Evolutionary conservation across 345 rosid species (phyloP), one percentile per base, ranked within the genome.

Genomic region (Lepidium africanum): DNA sequence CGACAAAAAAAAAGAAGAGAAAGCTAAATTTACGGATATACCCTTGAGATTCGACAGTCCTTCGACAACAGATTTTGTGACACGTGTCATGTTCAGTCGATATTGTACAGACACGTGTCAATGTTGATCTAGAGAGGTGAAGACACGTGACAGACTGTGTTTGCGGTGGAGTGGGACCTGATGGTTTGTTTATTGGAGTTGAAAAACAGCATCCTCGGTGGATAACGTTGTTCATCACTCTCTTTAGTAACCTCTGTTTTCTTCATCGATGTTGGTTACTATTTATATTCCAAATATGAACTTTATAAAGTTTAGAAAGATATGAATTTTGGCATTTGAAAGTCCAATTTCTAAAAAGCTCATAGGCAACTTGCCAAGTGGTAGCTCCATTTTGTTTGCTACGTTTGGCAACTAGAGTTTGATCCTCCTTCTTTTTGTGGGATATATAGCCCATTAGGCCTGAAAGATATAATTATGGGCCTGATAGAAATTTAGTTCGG

Each of bases 141-240:
- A 7, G 69, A 67, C 74, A 74, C 74, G 60, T 74, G 49, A 39
- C 61, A 53, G 57, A 16, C 74, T 68, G 74, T 67, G n/a, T 51
- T 12, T 10, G 39, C 65, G 74, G 74, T 75, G 65, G 78, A 55
- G 70, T 68, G 70, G 59, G 73, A 33, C 78, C 63, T 51, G 10
- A 12, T 10, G 5, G 51, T 59, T 60, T 21, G 23, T 21, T n/a
- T 10, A 51, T 25, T 65, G 2, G 16, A n/a, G 54, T 41, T 1
- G 62, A 58, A 58, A 39, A 64, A 38, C 65, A 64, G 38, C 5
- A 17, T 17, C 27, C 3, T 47, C 4, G 42, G 16, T 73, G 72
- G 67, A 73, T 49, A 65, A 58, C 59, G 69, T 37, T 54, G 38
- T 25, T 61, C 36, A 7, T 30, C 32, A 16, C 59, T 49, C 37